phyloP scores from a whole-genome alignment of 1,139 yeast species.

The Hemisphaericaspora lyxosophila region DNA sequence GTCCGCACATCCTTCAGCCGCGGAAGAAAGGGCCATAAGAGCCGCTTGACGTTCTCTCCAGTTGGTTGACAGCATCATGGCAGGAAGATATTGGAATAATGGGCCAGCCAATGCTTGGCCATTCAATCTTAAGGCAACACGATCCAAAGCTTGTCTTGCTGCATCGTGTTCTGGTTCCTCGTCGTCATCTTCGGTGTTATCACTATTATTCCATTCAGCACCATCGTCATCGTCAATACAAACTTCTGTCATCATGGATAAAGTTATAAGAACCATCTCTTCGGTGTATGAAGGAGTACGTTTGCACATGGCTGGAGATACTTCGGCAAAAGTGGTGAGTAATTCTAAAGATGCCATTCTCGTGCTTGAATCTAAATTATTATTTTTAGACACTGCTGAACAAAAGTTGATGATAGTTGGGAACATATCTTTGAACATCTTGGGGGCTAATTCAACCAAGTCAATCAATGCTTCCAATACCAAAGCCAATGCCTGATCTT shows the following conservation, averaged over 20 bases:
- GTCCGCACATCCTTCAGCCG: conserved; percentile 96
- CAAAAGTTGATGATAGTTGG: conserved; percentile 83
- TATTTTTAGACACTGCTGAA: conserved; percentile 75
- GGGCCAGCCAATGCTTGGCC: conserved; percentile 86
- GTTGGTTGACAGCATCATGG: conserved; percentile 67
- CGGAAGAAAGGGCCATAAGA: conserved; percentile 91
- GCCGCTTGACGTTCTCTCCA: conserved; percentile 99
- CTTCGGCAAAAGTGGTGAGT: conserved; percentile 85
- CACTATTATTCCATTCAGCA: conserved; percentile 86
- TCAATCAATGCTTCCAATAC: conserved; percentile 91
- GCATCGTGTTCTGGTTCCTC: conserved; percentile 88
- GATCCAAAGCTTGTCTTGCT: conserved; percentile 90
- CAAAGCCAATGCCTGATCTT: conserved; percentile 76
- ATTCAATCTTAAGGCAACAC: conserved; percentile 79
- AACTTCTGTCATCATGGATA: conserved; percentile 89
- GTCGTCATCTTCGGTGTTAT: conserved; percentile 74
- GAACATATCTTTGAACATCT: conserved; percentile 88
- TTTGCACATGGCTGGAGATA: conserved; percentile 94
- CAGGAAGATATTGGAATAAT: conserved; percentile 80
- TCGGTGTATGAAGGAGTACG: conserved; percentile 71
- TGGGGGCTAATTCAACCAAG: conserved; percentile 90
- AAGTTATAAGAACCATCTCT: conserved; percentile 68
- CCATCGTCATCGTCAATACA: conserved; percentile 84
- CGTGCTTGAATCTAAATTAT: conserved; percentile 73
- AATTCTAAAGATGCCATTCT: conserved; percentile 87